Evolutionary conservation across 352 stramenopile genomes (phyloP), one percentile per base, ranked within the genome.

Genomic region (Phytophthora vignae): DNA sequence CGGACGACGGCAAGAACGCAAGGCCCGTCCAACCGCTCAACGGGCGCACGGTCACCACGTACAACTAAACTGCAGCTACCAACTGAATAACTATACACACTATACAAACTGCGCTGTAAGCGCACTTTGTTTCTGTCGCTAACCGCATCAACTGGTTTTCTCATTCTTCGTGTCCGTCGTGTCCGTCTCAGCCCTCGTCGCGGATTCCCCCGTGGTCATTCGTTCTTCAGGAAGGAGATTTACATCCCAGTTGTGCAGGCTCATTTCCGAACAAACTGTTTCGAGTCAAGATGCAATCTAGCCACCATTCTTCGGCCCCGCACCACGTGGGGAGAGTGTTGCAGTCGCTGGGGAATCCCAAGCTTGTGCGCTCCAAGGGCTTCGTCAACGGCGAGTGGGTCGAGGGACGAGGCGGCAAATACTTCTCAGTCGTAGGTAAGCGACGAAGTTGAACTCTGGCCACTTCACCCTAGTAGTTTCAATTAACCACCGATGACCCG

Each of bases 301-400:
- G 65, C 14, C 0, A 17, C 7, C 6, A 25, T 53, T 38, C 40
- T 11, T 40, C 52, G 14, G n/a, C 27, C 21, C 54, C 25, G 22
- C 54, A 59, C 49, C 55, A 56, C 10, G 1, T 66, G 0, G 40
- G 61, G 1, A 48, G 62, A 38, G 44, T 74, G 33, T 22, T 74
- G 36, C 33, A 60, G 21, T 67, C 49, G 29, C 57, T 91, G 27
- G 60, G 59, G 53, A 84, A 87, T 50, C 77, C 78, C 0, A 75
- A 90, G 6, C 76, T 91, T 19, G 78, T 91, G 29, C 81, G 82
- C 53, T 81, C 79, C 25, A 81, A 90, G 48, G 77, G 80, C 12
- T 91, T 81, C 68, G 83, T 91, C 59, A 81, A 82, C 55, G 85
- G 85, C 29, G 64, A 85, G 31, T 93, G 85, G 85, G 58, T 87